Conservation (phyloP, 768 basidiomycete species). For the Collybia mongolica region DNA sequence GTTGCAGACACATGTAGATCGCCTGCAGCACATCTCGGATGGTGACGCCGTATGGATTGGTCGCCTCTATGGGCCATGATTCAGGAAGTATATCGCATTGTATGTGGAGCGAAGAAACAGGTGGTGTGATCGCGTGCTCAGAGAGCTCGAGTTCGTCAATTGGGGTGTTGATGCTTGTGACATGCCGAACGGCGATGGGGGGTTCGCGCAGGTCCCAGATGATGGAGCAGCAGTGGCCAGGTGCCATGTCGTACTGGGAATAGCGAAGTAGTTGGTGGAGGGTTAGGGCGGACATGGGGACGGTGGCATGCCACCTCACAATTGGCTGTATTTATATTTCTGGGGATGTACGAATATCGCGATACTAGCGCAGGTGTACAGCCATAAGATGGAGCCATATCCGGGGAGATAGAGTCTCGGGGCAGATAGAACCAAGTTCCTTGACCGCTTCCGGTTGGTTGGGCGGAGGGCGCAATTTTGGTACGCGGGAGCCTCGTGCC, state of each 20-base stretch:
- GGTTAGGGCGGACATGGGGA: slow-evolving; percentile 12
- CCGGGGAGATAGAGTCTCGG: too few species aligned
- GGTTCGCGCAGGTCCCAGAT: slow-evolving; percentile 51
- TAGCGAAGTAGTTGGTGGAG: slow-evolving; percentile 38
- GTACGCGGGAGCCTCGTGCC: too few species aligned
- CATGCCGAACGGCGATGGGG: slow-evolving; percentile 31
- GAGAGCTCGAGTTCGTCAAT: slow-evolving; percentile 31
- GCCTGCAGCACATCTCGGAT: slow-evolving; percentile 48
- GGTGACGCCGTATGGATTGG: slow-evolving; percentile 47
- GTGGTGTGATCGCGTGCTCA: slow-evolving; percentile 43
- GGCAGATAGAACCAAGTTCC: too few species aligned
- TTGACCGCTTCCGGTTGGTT: too few species aligned
- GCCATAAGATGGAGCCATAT: too few species aligned
- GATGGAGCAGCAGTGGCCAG: slow-evolving; percentile 27
- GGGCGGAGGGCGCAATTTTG: too few species aligned
- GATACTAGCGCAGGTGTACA: too few species aligned
- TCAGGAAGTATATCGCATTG: slow-evolving; percentile 45
- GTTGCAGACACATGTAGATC: slow-evolving; percentile 38
- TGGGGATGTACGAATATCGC: not conserved
- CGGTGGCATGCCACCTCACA: not conserved
- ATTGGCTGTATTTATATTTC: not conserved
- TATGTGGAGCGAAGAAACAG: slow-evolving; percentile 34
- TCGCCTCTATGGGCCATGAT: slow-evolving; percentile 38
- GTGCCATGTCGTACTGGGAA: slow-evolving; percentile 28
- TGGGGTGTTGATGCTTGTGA: slow-evolving; percentile 19